A percentile compares a stretch with the other conserved stretches of the same genome.
phyloP scores from a whole-genome alignment of 2,329 filamentous ascomycete species.

The Aureobasidium zeae region DNA sequence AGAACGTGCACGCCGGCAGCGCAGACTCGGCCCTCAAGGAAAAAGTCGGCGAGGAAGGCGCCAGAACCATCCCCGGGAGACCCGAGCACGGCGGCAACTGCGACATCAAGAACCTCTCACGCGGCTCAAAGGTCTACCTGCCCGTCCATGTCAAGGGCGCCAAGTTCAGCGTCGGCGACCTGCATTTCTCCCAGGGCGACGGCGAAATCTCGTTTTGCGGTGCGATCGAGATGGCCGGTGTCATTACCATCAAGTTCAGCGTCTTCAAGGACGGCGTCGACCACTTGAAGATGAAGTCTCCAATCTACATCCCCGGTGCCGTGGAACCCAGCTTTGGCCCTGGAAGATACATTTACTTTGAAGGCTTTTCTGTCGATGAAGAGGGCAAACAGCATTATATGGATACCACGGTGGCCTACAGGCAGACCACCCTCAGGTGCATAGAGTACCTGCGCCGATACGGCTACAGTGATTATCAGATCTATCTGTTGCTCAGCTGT shows the following conservation, averaged over 20 bases:
- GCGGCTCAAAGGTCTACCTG: conserved; percentile 74
- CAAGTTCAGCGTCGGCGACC: conserved; percentile 81
- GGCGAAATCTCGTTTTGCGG: conserved; percentile 70
- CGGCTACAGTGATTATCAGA: conserved; percentile 64
- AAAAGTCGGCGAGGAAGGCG: conserved; percentile 67
- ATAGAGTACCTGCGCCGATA: conserved; percentile 74
- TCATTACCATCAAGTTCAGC: conserved; percentile 83
- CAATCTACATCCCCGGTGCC: conserved; percentile 72
- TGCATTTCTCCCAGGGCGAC: conserved; percentile 82
- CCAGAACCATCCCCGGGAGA: conserved; percentile 72
- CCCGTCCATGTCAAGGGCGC: conserved; percentile 80
- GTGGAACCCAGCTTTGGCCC: conserved; percentile 84
- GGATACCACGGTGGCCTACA: conserved; percentile 77
- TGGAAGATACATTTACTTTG: conserved; percentile 72
- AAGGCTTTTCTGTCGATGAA: conserved; percentile 85
- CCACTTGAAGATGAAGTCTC: conserved; percentile 44
- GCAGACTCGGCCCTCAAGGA: conserved; percentile 50
- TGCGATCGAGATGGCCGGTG: conserved; percentile 88
- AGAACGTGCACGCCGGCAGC: conserved; percentile 63
- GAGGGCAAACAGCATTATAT: conserved; percentile 82
- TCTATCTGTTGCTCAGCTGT: conserved; percentile 76
- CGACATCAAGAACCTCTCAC: conserved; percentile 78
- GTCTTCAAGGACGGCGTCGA: conserved; percentile 74
- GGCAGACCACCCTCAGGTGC: conserved; percentile 66
- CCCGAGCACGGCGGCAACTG: conserved; percentile 81